These are phyloP conservation scores for Phyllosticta citribraziliensis DNA, from an alignment of 2,329 filamentous ascomycete species.

Conservation along the genomic window DNA sequence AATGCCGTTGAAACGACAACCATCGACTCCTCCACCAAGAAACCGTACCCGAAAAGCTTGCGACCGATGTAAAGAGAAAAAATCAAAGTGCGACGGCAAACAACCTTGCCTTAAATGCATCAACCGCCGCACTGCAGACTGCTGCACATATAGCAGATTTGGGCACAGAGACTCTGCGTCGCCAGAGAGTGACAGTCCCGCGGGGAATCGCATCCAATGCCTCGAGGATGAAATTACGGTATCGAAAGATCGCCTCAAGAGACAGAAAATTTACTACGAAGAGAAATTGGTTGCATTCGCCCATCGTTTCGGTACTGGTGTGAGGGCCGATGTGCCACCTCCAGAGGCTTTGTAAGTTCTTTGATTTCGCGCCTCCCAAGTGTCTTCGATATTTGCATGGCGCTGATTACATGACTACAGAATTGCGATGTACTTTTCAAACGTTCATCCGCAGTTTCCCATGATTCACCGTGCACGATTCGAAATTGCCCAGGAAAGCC, in stretches of 20 bases:
- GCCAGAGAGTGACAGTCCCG: constrained; percentile 91
- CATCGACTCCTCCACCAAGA: constrained; percentile 32
- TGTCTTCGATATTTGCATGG: background rate
- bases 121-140: constrained; percentile 40
- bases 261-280: background rate
- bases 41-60: constrained; percentile 74
- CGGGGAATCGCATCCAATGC: constrained; percentile 46
- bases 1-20: constrained; percentile 27
- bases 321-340: constrained; percentile 73
- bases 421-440: constrained; percentile 81
- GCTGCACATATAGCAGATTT: constrained; percentile 72
- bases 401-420: constrained; percentile 30
- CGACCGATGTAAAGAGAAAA: constrained; percentile 85
- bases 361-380: background rate
- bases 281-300: background rate
- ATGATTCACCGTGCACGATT: constrained; percentile 88
- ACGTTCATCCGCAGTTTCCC: constrained; percentile 73
- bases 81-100: constrained; percentile 78
- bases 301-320: constrained; percentile 64
- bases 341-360: constrained; percentile 65
- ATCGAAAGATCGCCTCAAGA: background rate
- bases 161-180: constrained; percentile 80
- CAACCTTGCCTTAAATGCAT: constrained; percentile 41
- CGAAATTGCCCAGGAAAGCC: constrained; percentile 66
- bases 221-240: background rate